Percentiles rank a stretch among this genome's conserved stretches.
Conservation (phyloP, 495 filamentous ascomycete genomes). For the Trichoderma virens region DNA sequence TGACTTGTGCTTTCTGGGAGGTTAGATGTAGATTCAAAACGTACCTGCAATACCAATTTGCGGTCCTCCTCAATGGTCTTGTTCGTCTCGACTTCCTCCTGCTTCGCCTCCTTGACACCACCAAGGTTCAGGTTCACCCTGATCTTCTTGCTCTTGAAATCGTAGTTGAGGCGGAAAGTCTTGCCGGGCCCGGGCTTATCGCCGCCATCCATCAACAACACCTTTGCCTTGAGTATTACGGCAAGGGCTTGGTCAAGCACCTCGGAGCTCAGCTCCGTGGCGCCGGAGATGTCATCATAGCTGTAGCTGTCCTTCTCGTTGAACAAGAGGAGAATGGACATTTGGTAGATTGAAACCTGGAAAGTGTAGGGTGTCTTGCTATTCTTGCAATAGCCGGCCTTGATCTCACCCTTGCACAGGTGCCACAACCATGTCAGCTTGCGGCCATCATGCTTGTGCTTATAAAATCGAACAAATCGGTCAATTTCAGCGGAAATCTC, state of each 20-base stretch:
- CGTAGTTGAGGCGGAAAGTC: conserved; percentile 73
- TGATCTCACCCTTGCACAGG: conserved; percentile 93
- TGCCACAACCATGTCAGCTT: conserved; percentile 99
- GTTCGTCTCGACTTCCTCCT: conserved; percentile 92
- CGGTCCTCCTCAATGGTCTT: conserved; percentile 99
- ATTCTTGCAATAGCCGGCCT: conserved; percentile 82
- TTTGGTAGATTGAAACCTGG: conserved; percentile 94
- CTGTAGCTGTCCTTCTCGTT: conserved; percentile 80
- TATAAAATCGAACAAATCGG: conserved; percentile 84
- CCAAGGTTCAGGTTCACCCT: conserved; percentile 92
- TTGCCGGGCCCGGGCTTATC: conserved; percentile 69
- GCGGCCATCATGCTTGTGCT: conserved; percentile 88
- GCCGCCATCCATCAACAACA: conserved; percentile 55
- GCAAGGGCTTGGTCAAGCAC: conserved; percentile 75
- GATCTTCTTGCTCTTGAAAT: conserved; percentile 96
- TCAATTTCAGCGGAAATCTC: conserved; percentile 83
- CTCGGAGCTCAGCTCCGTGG: conserved; percentile 70
- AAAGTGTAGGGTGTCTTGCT: conserved; percentile 92
- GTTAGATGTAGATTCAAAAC: conserved; percentile 25
- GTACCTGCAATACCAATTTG: conserved; percentile 91
- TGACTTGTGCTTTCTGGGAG: background rate
- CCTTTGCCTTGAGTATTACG: conserved; percentile 85
- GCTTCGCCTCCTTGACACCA: conserved; percentile 90
- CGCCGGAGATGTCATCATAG: conserved; percentile 78
- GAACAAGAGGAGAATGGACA: conserved; percentile 94